These are phyloP conservation scores for Rosa chinensis DNA, from an alignment of 306 rosid genomes.

Conservation along the genomic window DNA sequence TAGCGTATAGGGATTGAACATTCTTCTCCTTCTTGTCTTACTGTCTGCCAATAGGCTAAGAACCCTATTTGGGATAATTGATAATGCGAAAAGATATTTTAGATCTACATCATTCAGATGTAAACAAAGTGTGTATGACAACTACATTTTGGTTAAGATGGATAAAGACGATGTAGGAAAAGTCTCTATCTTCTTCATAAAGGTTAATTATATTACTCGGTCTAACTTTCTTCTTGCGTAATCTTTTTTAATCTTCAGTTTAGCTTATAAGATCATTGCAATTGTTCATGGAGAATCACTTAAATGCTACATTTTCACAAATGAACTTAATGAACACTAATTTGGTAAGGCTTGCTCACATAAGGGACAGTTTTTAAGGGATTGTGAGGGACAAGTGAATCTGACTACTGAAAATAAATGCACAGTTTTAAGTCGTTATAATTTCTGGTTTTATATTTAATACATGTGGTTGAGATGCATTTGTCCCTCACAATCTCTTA, in stretches of 20 bases:
- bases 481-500: no score
- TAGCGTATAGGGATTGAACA: not conserved
- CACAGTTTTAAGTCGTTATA: no score
- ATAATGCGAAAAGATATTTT: not conserved
- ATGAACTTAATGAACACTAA: not conserved
- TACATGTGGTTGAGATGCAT: no score
- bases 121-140: not conserved
- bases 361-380: no score
- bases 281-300: no score
- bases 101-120: not conserved
- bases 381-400: no score
- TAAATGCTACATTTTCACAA: not conserved
- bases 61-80: not conserved
- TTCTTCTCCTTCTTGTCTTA: not conserved
- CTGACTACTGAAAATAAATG: no score
- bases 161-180: not conserved
- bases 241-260: not conserved
- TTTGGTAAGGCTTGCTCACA: no score
- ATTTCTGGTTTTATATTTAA: no score
- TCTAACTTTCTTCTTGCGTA: not conserved
- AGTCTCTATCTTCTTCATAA: not conserved
- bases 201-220: rapidly evolving
- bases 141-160: not conserved
- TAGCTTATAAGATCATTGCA: not conserved
- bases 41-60: not conserved